These are phyloP conservation scores for Micromonas pusilla DNA, from an alignment of 139 green algal genomes.

Conservation along the genomic window DNA sequence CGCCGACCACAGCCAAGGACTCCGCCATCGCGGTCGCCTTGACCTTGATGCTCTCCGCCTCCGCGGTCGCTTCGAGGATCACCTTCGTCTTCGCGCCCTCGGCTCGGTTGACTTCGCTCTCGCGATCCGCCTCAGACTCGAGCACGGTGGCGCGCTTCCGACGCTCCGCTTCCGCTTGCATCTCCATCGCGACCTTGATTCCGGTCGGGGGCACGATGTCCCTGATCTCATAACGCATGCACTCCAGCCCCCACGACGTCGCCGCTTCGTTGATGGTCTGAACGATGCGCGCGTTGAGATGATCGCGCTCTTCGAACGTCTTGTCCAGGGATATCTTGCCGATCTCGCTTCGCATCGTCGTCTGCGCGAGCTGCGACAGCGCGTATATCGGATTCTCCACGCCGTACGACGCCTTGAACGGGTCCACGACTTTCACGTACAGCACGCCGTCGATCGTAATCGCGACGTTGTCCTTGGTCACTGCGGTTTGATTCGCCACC, in stretches of 20 bases:
- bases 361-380: constrained; percentile 90
- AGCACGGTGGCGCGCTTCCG: constrained; percentile 80
- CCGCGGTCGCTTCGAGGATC: constrained; percentile 82
- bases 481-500: constrained; percentile 82
- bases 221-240: constrained; percentile 63
- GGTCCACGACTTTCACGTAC: constrained; percentile 89
- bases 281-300: constrained; percentile 87
- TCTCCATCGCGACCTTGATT: constrained; percentile 82
- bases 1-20: constrained; percentile 55
- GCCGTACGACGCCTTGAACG: constrained; percentile 77
- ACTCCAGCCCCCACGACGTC: constrained; percentile 86
- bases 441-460: constrained; percentile 95
- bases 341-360: constrained; percentile 90
- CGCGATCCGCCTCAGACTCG: constrained; percentile 36
- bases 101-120: constrained; percentile 71
- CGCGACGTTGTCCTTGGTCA: constrained; percentile 95
- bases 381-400: constrained; percentile 89
- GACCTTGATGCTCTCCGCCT: constrained; percentile 60
- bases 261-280: constrained; percentile 73
- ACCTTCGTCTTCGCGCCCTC: constrained; percentile 72
- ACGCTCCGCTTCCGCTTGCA: constrained; percentile 93
- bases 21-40: constrained; percentile 59
- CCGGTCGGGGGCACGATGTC: constrained; percentile 84
- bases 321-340: constrained; percentile 96
- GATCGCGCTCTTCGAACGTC: constrained; percentile 88